These are phyloP conservation scores for Atkinsonella hypoxylon DNA, from an alignment of 2,329 filamentous ascomycete species.

Conservation along the genomic window DNA sequence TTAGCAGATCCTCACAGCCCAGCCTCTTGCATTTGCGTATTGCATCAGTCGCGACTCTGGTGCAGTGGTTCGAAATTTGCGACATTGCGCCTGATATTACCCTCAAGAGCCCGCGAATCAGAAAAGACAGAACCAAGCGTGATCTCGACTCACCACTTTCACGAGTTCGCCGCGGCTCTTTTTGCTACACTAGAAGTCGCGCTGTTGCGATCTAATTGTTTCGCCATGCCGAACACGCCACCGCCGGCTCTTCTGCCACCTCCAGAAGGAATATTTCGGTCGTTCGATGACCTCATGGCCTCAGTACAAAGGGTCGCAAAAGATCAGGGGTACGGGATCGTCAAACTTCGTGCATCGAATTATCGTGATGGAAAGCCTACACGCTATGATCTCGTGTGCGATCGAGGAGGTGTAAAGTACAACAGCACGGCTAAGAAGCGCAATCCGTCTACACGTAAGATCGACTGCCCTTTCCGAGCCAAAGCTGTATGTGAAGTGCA, in stretches of 20 bases:
- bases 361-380: conserved; percentile 52
- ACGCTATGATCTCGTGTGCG: conserved; percentile 50
- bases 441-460: conserved; percentile 51
- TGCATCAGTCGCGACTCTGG: conserved; percentile 5
- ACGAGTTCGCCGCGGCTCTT: neutral
- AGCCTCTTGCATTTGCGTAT: conserved; percentile 18
- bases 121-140: neutral
- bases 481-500: conserved; percentile 54
- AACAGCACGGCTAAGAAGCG: conserved; percentile 54
- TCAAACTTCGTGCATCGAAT: conserved; percentile 51
- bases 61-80: neutral
- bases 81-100: conserved; percentile 1
- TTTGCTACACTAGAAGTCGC: conserved; percentile 12
- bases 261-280: conserved; percentile 47
- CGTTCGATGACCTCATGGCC: conserved; percentile 45
- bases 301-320: conserved; percentile 48
- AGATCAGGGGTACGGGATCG: conserved; percentile 50
- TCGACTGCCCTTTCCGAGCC: conserved; percentile 51
- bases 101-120: neutral
- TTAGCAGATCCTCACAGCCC: conserved; percentile 29
- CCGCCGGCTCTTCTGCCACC: conserved; percentile 39
- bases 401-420: conserved; percentile 52
- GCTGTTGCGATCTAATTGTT: conserved; percentile 20
- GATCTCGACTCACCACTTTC: neutral
- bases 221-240: conserved; percentile 34